Percentiles rank a stretch among this genome's conserved stretches.
phyloP scores from a whole-genome alignment of 768 basidiomycete species.

The Tulasnella sp. region DNA sequence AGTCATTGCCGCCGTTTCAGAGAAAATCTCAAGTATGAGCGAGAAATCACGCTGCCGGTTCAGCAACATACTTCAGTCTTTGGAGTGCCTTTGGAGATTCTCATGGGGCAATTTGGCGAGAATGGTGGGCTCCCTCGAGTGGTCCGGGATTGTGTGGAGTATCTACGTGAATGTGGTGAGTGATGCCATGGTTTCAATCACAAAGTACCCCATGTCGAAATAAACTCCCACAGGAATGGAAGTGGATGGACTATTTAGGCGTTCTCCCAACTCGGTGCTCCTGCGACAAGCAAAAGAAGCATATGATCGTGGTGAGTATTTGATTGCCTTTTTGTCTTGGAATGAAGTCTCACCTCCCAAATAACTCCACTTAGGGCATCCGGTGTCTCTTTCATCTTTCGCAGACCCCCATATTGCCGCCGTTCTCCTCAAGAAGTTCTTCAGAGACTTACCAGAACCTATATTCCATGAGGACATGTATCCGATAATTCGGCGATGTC shows the following conservation, averaged over 20 bases:
- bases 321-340: background rate
- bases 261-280: constrained; percentile 60
- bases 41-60: constrained; percentile 51
- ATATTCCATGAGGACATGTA: constrained; percentile 64
- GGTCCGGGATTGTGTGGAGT: constrained; percentile 60
- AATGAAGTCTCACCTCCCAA: background rate
- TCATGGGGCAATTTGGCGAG: constrained; percentile 76
- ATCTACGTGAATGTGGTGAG: constrained; percentile 45
- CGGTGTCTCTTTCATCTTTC: constrained; percentile 65
- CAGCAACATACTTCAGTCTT: constrained; percentile 46
- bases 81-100: constrained; percentile 65
- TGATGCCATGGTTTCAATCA: background rate
- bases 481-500: constrained; percentile 53
- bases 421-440: constrained; percentile 73
- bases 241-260: constrained; percentile 69
- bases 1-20: constrained; percentile 26
- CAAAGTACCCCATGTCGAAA: background rate
- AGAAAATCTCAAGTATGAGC: constrained; percentile 68
- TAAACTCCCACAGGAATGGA: constrained; percentile 33
- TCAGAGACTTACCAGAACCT: constrained; percentile 66
- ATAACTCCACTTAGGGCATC: constrained; percentile 39
- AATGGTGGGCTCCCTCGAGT: constrained; percentile 73
- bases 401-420: constrained; percentile 70
- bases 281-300: constrained; percentile 68
- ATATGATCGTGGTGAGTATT: constrained; percentile 56